These are phyloP conservation scores for Mycosphaerella sp. DNA, from an alignment of 2,329 filamentous ascomycete genomes.

Conservation along the genomic window DNA sequence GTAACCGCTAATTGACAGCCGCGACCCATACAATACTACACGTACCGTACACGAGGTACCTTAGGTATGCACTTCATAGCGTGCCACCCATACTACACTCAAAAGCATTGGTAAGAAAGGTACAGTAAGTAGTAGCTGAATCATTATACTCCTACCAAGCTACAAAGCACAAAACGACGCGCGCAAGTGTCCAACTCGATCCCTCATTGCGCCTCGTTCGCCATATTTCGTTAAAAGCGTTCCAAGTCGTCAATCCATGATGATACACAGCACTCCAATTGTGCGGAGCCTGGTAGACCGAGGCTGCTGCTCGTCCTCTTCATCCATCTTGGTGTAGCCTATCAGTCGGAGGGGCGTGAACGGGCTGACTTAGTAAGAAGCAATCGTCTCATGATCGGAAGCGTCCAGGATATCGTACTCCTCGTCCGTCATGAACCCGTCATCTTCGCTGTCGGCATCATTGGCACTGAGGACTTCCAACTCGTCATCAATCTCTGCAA, in stretches of 20 bases:
- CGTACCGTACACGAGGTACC: too few species aligned
- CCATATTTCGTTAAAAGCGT: background rate
- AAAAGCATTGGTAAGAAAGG: too few species aligned
- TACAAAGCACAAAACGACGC: background rate
- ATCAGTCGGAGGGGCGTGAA: constrained; percentile 3
- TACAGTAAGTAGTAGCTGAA: background rate
- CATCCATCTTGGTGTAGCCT: background rate
- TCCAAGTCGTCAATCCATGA: background rate
- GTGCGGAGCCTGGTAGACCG: background rate
- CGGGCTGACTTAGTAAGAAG: constrained; percentile 16
- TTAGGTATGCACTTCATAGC: too few species aligned
- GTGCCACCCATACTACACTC: too few species aligned
- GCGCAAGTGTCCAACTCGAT: background rate
- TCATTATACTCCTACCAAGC: background rate
- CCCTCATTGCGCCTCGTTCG: background rate
- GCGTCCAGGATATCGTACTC: constrained; percentile 97
- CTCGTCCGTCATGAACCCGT: constrained; percentile 89
- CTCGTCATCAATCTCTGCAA: constrained; percentile 50
- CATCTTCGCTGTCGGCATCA: constrained; percentile 56
- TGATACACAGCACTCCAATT: background rate
- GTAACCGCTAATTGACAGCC: too few species aligned
- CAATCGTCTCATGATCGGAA: constrained; percentile 69
- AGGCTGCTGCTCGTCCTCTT: background rate
- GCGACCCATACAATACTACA: too few species aligned
- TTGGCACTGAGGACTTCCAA: constrained; percentile 43